phyloP scores from a whole-genome alignment of 441 rosid species.

The Euphorbia schlechtendalii region DNA sequence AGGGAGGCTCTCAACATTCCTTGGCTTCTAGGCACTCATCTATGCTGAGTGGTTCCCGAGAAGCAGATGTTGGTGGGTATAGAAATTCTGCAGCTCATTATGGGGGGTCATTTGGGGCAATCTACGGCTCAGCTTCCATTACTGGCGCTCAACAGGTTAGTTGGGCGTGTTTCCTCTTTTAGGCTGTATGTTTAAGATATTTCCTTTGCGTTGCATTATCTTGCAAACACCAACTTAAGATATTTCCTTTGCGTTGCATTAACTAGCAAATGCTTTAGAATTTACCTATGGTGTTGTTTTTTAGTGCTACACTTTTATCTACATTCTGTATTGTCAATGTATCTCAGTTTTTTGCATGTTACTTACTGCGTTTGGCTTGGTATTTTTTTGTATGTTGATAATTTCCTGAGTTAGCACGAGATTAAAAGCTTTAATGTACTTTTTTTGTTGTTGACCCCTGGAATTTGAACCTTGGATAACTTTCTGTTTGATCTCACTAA shows the following conservation, averaged over 20 bases:
- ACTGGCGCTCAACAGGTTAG: constrained; percentile 58
- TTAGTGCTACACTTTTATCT: neutral
- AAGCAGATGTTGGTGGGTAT: constrained; percentile 56
- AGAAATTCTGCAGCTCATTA: constrained; percentile 65
- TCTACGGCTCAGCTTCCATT: constrained; percentile 51
- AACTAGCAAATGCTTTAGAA: neutral
- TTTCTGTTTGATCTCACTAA: no score
- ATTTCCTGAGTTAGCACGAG: neutral
- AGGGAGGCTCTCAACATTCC: constrained; percentile 59
- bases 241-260: no score
- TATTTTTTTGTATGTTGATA: neutral
- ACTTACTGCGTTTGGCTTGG: neutral
- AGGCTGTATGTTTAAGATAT: neutral
- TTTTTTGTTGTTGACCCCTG: no score
- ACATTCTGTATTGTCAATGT: neutral
- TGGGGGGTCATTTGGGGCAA: constrained; percentile 58
- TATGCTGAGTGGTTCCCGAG: constrained; percentile 49
- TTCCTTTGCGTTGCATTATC: neutral
- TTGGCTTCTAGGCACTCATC: constrained; percentile 59
- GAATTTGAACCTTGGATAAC: no score
- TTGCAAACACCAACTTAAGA: no score
- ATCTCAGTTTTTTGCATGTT: neutral
- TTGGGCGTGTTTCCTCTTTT: neutral
- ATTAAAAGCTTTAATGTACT: neutral
- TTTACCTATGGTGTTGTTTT: neutral